Evolutionary conservation across 352 stramenopile genomes (phyloP).

Genomic region (Peronospora belbahrii): DNA sequence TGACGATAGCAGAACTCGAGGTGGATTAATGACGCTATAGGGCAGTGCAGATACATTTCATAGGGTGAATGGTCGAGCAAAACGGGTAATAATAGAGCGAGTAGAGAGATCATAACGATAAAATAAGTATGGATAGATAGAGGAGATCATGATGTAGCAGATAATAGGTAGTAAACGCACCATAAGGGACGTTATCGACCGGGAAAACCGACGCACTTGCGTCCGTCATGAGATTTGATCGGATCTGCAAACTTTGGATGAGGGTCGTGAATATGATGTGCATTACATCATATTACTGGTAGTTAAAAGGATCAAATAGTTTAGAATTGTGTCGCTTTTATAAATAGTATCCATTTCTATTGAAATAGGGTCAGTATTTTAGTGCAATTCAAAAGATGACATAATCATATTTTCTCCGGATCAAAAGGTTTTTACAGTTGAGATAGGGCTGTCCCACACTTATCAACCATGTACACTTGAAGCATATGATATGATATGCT

Average conservation of each 20-base stretch:
- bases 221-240: slow-evolving; percentile 16
- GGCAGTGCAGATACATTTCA: too few species aligned
- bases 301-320: too few species aligned
- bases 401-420: too few species aligned
- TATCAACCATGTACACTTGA: too few species aligned
- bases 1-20: slow-evolving; percentile 76
- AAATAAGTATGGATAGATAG: slow-evolving; percentile 1
- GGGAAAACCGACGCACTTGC: slow-evolving; percentile 10
- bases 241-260: slow-evolving; percentile 6
- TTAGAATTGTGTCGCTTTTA: too few species aligned
- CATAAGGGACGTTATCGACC: slow-evolving; percentile 18
- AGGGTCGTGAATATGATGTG: neutral
- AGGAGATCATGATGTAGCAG: neutral
- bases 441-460: too few species aligned
- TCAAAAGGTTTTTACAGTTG: too few species aligned
- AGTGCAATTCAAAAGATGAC: too few species aligned
- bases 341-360: too few species aligned
- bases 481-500: too few species aligned
- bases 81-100: slow-evolving; percentile 1
- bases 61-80: too few species aligned
- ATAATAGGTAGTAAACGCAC: slow-evolving; percentile 8
- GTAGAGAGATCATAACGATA: neutral
- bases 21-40: slow-evolving; percentile 50
- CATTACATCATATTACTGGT: neutral
- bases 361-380: too few species aligned